A percentile compares a stretch with the other conserved stretches of the same genome.
Evolutionary conservation across 2,329 filamentous ascomycete species (phyloP).

Genomic region (Xylaria arbuscula): DNA sequence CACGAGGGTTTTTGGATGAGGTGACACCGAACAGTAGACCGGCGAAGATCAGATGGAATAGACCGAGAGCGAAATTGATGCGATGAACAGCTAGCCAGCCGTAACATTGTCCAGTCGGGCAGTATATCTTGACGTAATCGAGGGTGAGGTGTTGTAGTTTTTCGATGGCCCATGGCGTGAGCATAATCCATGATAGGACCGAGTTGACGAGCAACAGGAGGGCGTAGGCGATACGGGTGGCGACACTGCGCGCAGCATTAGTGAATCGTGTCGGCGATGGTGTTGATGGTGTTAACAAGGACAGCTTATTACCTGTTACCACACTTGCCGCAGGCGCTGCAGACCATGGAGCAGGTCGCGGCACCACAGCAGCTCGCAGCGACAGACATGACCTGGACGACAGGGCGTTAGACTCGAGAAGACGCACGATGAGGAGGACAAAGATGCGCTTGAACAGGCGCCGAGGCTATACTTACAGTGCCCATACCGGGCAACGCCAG

Average conservation of each 20-base stretch:
- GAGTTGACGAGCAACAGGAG: conserved; percentile 96
- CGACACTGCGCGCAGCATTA: conserved; percentile 71
- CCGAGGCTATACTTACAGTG: conserved; percentile 71
- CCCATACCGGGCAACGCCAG: conserved; percentile 87
- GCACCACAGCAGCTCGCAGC: conserved; percentile 94
- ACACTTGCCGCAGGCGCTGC: conserved; percentile 95
- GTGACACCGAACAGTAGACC: conserved; percentile 86
- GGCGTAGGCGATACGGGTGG: conserved; percentile 95
- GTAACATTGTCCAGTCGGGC: conserved; percentile 88
- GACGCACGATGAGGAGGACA: neutral
- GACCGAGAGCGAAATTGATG: conserved; percentile 95
- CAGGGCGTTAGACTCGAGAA: conserved; percentile 28
- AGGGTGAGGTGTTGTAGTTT: conserved; percentile 92
- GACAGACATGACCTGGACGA: conserved; percentile 75
- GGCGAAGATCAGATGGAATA: conserved; percentile 91
- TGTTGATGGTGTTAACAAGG: conserved; percentile 1
- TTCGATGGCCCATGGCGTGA: conserved; percentile 97
- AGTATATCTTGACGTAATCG: conserved; percentile 96
- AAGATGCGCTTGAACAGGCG: conserved; percentile 17
- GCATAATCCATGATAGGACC: conserved; percentile 98
- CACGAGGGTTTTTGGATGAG: conserved; percentile 87
- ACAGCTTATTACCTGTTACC: conserved; percentile 78
- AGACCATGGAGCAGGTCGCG: conserved; percentile 94
- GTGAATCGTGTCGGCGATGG: conserved; percentile 1
- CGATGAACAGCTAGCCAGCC: conserved; percentile 97